These are phyloP conservation scores for Ophiosphaerella narmari DNA, from an alignment of 2,329 filamentous ascomycete species.

Conservation along the genomic window DNA sequence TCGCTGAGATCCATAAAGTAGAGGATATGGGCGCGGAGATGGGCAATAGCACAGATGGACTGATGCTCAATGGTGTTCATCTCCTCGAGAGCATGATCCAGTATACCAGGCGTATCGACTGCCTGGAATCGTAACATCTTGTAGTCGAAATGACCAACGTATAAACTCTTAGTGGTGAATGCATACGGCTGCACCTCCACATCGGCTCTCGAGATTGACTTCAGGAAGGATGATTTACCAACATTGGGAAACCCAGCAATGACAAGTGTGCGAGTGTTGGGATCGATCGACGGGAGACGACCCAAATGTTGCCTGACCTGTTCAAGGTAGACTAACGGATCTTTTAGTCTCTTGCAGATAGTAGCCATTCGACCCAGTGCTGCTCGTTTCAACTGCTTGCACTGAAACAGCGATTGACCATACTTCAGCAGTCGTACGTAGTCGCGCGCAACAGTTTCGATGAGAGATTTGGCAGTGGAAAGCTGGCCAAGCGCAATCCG, in stretches of 20 bases:
- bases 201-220: conserved; percentile 89
- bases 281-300: conserved; percentile 97
- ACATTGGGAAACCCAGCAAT: conserved; percentile 95
- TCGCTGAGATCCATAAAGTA: conserved; percentile 99
- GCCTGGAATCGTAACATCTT: conserved; percentile 89
- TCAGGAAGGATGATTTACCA: conserved; percentile 94
- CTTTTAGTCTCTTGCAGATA: conserved; percentile 91
- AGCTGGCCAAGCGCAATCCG: conserved; percentile 94
- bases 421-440: conserved; percentile 97
- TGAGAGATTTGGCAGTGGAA: conserved; percentile 92
- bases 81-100: conserved; percentile 96
- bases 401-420: conserved; percentile 88
- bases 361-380: conserved; percentile 98
- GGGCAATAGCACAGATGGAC: conserved; percentile 95
- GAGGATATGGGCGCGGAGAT: conserved; percentile 90
- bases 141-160: conserved; percentile 98
- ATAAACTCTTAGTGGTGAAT: conserved; percentile 96
- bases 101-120: conserved; percentile 97
- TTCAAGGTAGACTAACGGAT: conserved; percentile 92
- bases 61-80: conserved; percentile 99
- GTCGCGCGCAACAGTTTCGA: conserved; percentile 94
- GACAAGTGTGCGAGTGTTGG: conserved; percentile 91
- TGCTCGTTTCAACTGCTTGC: conserved; percentile 97
- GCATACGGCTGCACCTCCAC: conserved; percentile 97
- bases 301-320: conserved; percentile 96